Base-by-base conservation (phyloP, 2,329 filamentous ascomycete genomes). In the Pseudogymnoascus sp. region DNA sequence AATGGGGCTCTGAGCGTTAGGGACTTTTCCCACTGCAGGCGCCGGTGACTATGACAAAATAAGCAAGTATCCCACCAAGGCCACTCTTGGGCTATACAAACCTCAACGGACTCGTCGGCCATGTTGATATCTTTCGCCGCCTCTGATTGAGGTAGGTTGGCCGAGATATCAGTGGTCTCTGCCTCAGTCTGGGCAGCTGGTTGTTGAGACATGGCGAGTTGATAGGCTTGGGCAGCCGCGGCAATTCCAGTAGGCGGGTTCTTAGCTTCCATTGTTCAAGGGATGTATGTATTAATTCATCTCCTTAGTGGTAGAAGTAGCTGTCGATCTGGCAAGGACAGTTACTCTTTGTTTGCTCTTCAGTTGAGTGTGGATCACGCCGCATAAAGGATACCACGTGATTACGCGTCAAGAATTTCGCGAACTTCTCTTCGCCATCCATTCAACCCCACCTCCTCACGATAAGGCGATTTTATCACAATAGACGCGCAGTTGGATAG, bases 141-240 rank as follows among this genome's bases (percentile, higher is more conserved):
- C 51, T 57, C 51, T 14, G 51, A 10, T 19, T 57, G 51, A 19
- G 51, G 51, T 57, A 28, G 51, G 16, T 57, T 57, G 28, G 51
- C n/a, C 1, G 28, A 21, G 28, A 57, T 57, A 57, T 57, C 51
- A 36, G 66, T 34, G 37, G 51, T 57, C 60, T 66, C 57, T 41
- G 66, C 54, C 28, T 67, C 41, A 48, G 63, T 54, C 36, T 66
- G 63, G 14, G 66, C 62, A 28, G 65, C 31, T 39, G 66, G n/a
- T 67, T 72, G 68, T 66, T 71, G 63, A 63, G 70, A 63, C 68
- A 71, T 72, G 4, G 70, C 68, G 45, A 68, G 45, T 63, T 71
- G 69, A 57, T 71, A 73, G 37, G 68, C 67, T 31, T 71, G 67
- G 7, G 71, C 69, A 39, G 71, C 65, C 48, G 70, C 69, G 39